Conservation (phyloP, 257 asterid species). For the Solanum bulbocastanum region DNA sequence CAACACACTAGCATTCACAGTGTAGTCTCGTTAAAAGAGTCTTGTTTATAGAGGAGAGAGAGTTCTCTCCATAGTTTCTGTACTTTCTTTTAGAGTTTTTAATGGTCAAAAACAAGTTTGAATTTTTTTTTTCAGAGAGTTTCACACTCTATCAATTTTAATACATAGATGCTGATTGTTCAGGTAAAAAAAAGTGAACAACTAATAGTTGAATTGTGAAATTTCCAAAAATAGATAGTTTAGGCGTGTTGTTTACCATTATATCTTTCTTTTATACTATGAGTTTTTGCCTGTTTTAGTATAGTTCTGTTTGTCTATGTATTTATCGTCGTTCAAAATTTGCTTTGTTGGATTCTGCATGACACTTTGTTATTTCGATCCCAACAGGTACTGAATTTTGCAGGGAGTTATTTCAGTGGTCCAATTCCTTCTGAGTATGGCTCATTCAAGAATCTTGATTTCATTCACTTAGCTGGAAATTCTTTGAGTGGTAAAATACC, state of each 20-base stretch:
- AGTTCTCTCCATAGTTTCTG: background rate
- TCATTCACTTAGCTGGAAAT: conserved; percentile 87
- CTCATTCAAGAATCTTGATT: conserved; percentile 46
- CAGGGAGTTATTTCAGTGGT: conserved; percentile 96
- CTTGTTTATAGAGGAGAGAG: background rate
- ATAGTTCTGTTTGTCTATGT: background rate
- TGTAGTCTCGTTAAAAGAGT: background rate
- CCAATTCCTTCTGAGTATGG: conserved; percentile 78
- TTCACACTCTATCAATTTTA: background rate
- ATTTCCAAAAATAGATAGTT: background rate
- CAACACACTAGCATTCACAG: background rate
- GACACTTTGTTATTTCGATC: background rate
- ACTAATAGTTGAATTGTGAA: background rate
- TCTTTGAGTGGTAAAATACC: conserved; percentile 60
- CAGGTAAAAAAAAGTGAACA: background rate
- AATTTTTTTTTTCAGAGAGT: background rate
- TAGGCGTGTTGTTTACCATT: background rate
- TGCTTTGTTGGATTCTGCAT: background rate
- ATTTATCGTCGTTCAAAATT: background rate
- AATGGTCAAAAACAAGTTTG: background rate
- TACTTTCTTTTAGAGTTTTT: background rate
- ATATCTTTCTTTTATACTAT: background rate
- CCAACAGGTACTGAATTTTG: conserved; percentile 51
- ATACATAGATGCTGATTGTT: background rate
- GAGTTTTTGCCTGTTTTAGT: background rate